Percentiles rank a stretch among this genome's conserved stretches.
Evolutionary conservation across 2,329 filamentous ascomycete species (phyloP).

Genomic region (Cordyceps militaris): DNA sequence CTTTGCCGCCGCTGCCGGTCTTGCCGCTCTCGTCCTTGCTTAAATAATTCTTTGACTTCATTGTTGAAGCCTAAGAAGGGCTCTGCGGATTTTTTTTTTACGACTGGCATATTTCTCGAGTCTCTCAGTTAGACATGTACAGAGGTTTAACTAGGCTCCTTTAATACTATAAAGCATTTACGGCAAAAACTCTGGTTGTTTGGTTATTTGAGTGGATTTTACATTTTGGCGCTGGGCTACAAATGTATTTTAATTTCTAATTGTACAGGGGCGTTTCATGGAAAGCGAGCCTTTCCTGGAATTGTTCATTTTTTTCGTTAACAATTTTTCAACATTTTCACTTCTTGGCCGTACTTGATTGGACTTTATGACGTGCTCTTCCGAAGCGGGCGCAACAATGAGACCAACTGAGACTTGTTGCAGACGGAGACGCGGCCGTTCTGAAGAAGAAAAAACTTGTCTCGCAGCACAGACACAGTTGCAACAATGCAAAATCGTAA

Average conservation of each 20-base stretch:
- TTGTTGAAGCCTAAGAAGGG: constrained; percentile 33
- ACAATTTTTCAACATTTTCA: constrained; percentile 1
- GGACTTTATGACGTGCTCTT: background rate
- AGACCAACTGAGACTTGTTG: background rate
- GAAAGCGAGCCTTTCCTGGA: constrained; percentile 8
- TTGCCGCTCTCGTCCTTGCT: constrained; percentile 47
- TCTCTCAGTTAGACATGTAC: constrained; percentile 29
- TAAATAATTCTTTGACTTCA: constrained; percentile 37
- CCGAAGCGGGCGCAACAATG: background rate
- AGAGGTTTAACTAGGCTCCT: constrained; percentile 30
- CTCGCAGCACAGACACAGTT: background rate
- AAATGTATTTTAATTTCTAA: constrained; percentile 44
- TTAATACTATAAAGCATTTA: constrained; percentile 24
- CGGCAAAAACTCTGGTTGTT: constrained; percentile 9
- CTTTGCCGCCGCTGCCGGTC: constrained; percentile 48
- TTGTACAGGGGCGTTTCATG: constrained; percentile 25
- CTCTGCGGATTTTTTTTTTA: constrained; percentile 28
- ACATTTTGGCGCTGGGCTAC: constrained; percentile 15
- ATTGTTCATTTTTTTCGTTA: background rate
- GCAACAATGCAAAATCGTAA: background rate
- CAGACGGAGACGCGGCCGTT: background rate
- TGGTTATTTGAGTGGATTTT: constrained; percentile 11
- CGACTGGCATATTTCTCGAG: constrained; percentile 26
- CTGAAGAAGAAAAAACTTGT: background rate
- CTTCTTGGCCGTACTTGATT: background rate